Base-by-base conservation (phyloP, 1,284 basidiomycete genomes). In the Cutaneotrichosporon sp. region DNA sequence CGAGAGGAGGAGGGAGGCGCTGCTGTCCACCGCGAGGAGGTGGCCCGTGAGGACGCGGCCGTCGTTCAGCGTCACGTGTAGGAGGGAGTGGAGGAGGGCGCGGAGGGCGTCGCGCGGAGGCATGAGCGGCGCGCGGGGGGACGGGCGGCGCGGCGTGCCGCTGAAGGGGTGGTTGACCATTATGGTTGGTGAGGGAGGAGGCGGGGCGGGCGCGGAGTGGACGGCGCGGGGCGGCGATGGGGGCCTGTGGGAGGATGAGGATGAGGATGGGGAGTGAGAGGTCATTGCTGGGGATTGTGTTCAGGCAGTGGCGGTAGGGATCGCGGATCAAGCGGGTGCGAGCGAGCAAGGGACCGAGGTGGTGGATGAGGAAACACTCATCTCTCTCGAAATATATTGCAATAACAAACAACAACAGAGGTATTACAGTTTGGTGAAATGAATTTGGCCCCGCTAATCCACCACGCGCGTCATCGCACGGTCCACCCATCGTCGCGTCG, bases 21-120 rank as follows among this genome's bases (percentile, higher is more conserved):
- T 11, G 47, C 36, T 25, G 54, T 66, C 64, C 6, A 66, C 50
- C 0, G 59, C 59, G 10, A 58, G 36, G 7, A 66, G 64, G 18
- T 54, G 24, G 49, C 64, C 64, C 5, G 16, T 11, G 14, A 66
- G 53, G 1, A 56, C 6, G 20, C 64, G 58, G 1, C 61, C 64
- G 61, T 66, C 64, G 5, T n/a, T 10, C 18, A 66, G 59, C 8
- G 34, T 47, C 7, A 66, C 50, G 14, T 14, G 7, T 1, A 66
- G 54, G 11, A 42, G 53, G 29, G 64, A 56, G 56, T 63, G 61
- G 22, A 66, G 64, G 36, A 66, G 64, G 8, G 64, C 58, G 20
- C 34, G 49, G 34, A 66, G 61, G 11, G 56, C 56, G 33, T 50
- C 46, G 2, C 18, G 7, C 9, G 34, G 31, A 5, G 31, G 50